Conservation (phyloP, 2,329 filamentous ascomycete species). For the Coniochaeta pulveracea region DNA sequence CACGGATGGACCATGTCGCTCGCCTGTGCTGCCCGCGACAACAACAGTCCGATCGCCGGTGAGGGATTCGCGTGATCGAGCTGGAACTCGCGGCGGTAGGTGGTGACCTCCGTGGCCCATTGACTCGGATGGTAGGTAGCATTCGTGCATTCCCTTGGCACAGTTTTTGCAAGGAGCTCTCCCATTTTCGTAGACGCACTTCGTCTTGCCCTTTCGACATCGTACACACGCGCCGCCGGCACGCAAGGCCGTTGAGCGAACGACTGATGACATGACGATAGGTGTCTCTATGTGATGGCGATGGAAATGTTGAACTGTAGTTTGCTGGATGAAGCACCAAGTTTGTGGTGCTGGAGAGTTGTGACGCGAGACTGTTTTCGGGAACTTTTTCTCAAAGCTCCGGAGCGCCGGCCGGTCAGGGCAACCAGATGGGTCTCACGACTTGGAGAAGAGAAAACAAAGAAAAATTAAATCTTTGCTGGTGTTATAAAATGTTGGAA, state of each 20-base stretch:
- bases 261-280: constrained; percentile 31
- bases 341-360: no score
- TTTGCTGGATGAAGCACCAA: no score
- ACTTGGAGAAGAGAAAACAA: no score
- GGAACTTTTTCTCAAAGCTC: no score
- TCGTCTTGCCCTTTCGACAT: constrained; percentile 54
- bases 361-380: no score
- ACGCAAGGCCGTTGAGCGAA: constrained; percentile 47
- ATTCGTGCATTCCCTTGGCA: constrained; percentile 52
- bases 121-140: constrained; percentile 49
- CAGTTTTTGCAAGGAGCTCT: constrained; percentile 53
- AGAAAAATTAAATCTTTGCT: no score
- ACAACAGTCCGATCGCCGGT: constrained; percentile 40
- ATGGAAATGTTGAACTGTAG: no score
- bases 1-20: constrained; percentile 31
- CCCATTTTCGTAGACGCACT: constrained; percentile 52
- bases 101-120: constrained; percentile 46
- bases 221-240: constrained; percentile 51
- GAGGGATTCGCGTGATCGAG: constrained; percentile 41
- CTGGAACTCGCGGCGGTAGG: constrained; percentile 40
- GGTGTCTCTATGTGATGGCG: no score
- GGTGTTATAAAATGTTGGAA: no score
- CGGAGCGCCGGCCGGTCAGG: no score
- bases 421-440: no score
- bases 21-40: constrained; percentile 25